phyloP scores from a whole-genome alignment of 108 stramenopile species.

The Conticribra guillardii region DNA sequence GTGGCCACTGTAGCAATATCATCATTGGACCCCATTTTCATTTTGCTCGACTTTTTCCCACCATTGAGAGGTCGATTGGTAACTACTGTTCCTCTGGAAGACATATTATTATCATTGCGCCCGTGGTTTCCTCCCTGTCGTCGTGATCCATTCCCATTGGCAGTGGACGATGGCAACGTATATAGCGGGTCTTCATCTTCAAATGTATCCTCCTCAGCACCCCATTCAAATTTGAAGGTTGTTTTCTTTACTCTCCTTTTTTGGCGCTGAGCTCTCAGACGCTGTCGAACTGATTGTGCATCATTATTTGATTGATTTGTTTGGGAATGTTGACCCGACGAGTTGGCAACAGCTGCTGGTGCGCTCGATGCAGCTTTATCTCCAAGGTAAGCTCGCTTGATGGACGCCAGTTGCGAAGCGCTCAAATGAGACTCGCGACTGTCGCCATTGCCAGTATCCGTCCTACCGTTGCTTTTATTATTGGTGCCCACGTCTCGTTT shows the following conservation, averaged over 20 bases:
- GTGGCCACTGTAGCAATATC: constrained; percentile 32
- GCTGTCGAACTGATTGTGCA: constrained; percentile 23
- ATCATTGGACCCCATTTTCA: constrained; percentile 19
- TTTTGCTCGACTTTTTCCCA: constrained; percentile 37
- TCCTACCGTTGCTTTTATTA: constrained; percentile 3
- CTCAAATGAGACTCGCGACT: constrained; percentile 43
- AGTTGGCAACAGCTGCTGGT: constrained; percentile 24
- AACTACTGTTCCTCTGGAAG: constrained; percentile 28
- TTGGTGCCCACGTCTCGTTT: constrained; percentile 14
- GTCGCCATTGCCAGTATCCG: background rate
- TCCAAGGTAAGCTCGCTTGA: constrained; percentile 73
- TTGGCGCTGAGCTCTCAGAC: constrained; percentile 34
- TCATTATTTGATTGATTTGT: constrained; percentile 1
- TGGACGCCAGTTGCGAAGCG: constrained; percentile 47
- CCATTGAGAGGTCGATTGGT: constrained; percentile 3
- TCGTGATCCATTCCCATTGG: constrained; percentile 49
- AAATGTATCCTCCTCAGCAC: constrained; percentile 89
- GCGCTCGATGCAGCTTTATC: constrained; percentile 44
- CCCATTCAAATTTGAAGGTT: constrained; percentile 97
- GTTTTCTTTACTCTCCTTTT: constrained; percentile 57
- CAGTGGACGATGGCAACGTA: constrained; percentile 40
- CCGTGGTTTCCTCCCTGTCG: constrained; percentile 39
- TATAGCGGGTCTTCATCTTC: constrained; percentile 89
- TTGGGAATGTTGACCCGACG: constrained; percentile 20
- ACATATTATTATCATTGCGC: constrained; percentile 1